A percentile compares a stretch with the other conserved stretches of the same genome.
These are phyloP conservation scores for Cryphonectria japonica DNA, from an alignment of 2,329 filamentous ascomycete genomes.

Conservation along the genomic window DNA sequence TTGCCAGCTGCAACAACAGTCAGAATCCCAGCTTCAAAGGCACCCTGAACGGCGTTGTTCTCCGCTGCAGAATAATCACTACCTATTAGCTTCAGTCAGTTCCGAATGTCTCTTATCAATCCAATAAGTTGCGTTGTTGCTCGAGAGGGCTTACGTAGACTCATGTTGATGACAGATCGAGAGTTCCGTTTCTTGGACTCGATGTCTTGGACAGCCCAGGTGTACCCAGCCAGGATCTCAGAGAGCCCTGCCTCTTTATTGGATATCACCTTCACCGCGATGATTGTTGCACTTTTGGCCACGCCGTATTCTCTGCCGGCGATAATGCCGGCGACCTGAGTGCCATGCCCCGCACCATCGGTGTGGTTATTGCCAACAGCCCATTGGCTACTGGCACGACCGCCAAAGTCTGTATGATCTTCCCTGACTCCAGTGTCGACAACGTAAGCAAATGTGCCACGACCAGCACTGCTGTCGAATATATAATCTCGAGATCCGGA, in stretches of 20 bases:
- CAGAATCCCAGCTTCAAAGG: constrained; percentile 42
- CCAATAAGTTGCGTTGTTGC: neutral
- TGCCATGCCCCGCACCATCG: constrained; percentile 39
- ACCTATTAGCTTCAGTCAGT: neutral
- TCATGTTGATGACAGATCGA: constrained; percentile 24
- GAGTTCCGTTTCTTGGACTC: neutral
- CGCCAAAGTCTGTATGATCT: constrained; percentile 40
- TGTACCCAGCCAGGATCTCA: constrained; percentile 32
- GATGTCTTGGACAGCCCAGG: constrained; percentile 35
- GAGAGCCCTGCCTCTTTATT: constrained; percentile 13
- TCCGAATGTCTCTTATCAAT: neutral
- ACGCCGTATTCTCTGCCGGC: constrained; percentile 39
- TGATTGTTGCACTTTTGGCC: constrained; percentile 37
- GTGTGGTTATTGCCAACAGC: constrained; percentile 33
- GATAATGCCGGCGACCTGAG: constrained; percentile 40
- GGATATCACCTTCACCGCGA: constrained; percentile 40
- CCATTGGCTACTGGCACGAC: constrained; percentile 36
- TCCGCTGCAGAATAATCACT: constrained; percentile 34
- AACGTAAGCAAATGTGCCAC: constrained; percentile 44
- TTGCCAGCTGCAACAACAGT: constrained; percentile 31
- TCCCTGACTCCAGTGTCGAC: constrained; percentile 50
- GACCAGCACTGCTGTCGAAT: constrained; percentile 35
- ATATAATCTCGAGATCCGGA: constrained; percentile 30
- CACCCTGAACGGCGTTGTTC: constrained; percentile 44
- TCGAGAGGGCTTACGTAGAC: constrained; percentile 15